These are phyloP conservation scores for Globisporangium lucens DNA, from an alignment of 352 stramenopile genomes.

Conservation along the genomic window DNA sequence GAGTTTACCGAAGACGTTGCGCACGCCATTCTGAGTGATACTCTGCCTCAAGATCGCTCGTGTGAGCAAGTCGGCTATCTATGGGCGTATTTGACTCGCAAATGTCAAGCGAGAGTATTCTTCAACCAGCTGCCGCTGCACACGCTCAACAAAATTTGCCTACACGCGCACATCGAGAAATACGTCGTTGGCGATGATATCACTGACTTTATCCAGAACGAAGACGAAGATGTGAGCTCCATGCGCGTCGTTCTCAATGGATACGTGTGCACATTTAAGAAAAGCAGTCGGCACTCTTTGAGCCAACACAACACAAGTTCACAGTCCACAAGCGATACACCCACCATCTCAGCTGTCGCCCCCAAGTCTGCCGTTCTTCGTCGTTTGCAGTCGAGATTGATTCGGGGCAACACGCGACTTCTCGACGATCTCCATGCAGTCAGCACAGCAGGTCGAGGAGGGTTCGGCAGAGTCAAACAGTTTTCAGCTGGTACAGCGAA, in stretches of 20 bases:
- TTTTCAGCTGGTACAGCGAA: not conserved
- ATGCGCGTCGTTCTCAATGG: slow-evolving; percentile 43
- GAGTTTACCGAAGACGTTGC: slow-evolving; percentile 25
- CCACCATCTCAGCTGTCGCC: not conserved
- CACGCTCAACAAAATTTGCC: slow-evolving; percentile 29
- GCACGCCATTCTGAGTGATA: slow-evolving; percentile 24
- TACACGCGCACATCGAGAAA: slow-evolving; percentile 31
- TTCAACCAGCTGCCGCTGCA: slow-evolving; percentile 33
- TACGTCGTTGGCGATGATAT: slow-evolving; percentile 24
- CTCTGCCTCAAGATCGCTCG: slow-evolving; percentile 38
- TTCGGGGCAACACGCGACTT: slow-evolving; percentile 16
- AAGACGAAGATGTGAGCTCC: slow-evolving; percentile 25
- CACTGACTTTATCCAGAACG: slow-evolving; percentile 35
- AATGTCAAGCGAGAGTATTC: slow-evolving; percentile 32
- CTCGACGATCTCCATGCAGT: not conserved
- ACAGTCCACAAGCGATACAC: not conserved
- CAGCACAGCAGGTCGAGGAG: not conserved
- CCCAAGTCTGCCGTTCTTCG: slow-evolving; percentile 21
- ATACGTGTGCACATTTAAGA: slow-evolving; percentile 44
- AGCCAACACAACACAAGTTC: not conserved
- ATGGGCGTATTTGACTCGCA: slow-evolving; percentile 26
- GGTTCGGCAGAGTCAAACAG: not conserved
- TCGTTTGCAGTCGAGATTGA: slow-evolving; percentile 32
- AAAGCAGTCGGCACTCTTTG: not conserved
- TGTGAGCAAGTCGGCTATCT: slow-evolving; percentile 40